Evolutionary conservation across 306 rosid species (phyloP), one percentile per base, ranked within the genome.

Genomic region (Inga leiocalycina): DNA sequence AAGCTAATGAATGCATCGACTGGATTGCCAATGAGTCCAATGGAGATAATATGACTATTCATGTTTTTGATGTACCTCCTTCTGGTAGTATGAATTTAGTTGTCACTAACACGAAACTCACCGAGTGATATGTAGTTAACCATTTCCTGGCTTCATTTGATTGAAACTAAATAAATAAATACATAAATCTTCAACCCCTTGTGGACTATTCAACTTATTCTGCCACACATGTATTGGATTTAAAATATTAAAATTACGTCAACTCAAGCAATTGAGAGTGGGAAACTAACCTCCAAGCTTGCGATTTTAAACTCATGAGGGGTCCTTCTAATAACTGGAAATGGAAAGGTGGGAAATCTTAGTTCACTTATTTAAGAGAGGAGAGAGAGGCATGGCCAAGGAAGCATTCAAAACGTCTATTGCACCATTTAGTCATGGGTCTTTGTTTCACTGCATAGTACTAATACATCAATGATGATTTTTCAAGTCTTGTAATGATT

Each of bases 261-360:
- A 48, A 65, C 32, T 71, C 43, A 32, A 80, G 87, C 10, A 41
- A 7, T 79, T 61, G 57, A 56, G 5, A 44, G 79, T 20, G 24
- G 80, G 62, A 82, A 83, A 88, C 93, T 86, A 81, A 96, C 99
- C 97, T 94, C 95, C 86, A 96, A 83, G 89, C 98, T 94, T 70
- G 93, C 89, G 76, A 96, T 94, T 90, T 96, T 96, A 94, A 96
- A 96, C 82, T 96, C 99, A 82, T 96, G 98, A 82, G 99, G 98
- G 82, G 97, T 95, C 90, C 98, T 92, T 83, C 95, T 86, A 80
- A 96, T 96, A 84, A 96, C 99, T 96, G 94, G 64, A 84, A 83
- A 84, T 7, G 57, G 75, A 56, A 89, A 45, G 69, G 76, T 24
- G 67, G 59, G 8, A 54, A 52, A 61, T 30, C 76, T 78, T 44